Percentiles rank a stretch among this genome's conserved stretches.
These are phyloP conservation scores for Ophiocordyceps sinensis DNA, from an alignment of 2,329 filamentous ascomycete species.

Conservation along the genomic window DNA sequence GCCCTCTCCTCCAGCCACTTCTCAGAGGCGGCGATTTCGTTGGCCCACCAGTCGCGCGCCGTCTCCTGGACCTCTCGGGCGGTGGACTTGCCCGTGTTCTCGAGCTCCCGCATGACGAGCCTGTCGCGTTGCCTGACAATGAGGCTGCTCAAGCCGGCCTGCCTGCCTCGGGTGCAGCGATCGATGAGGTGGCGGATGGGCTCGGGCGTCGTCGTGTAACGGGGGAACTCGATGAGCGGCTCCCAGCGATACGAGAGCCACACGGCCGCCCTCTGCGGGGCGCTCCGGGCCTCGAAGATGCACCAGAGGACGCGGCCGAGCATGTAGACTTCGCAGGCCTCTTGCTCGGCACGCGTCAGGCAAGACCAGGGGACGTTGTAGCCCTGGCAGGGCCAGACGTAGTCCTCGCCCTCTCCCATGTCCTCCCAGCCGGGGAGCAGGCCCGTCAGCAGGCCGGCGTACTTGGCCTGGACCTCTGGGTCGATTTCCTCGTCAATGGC, in stretches of 20 bases:
- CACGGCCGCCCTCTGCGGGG: constrained; percentile 39
- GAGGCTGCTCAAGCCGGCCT: constrained; percentile 26
- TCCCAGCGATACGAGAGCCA: constrained; percentile 47
- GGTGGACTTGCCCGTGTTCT: constrained; percentile 17
- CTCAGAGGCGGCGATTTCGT: constrained; percentile 32
- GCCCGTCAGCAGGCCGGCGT: constrained; percentile 22
- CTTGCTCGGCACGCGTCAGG: constrained; percentile 35
- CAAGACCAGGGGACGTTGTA: constrained; percentile 44
- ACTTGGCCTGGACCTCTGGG: constrained; percentile 22
- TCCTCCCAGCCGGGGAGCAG: constrained; percentile 33
- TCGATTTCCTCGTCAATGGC: constrained; percentile 33
- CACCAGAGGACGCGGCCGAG: constrained; percentile 47
- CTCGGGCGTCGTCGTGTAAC: constrained; percentile 31
- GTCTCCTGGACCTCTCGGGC: constrained; percentile 20
- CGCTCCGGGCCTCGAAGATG: constrained; percentile 45
- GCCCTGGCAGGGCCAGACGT: constrained; percentile 30
- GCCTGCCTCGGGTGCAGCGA: constrained; percentile 34
- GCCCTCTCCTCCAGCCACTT: constrained; percentile 28
- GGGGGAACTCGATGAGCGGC: constrained; percentile 40
- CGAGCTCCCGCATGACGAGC: constrained; percentile 26
- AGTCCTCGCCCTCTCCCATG: constrained; percentile 25
- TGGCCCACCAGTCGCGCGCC: constrained; percentile 32
- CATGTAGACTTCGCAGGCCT: constrained; percentile 48
- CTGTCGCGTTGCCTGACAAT: constrained; percentile 30
- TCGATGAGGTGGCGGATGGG: constrained; percentile 33